Conservation (phyloP, 2,329 filamentous ascomycete species). For the Fusarium decemcellulare region DNA sequence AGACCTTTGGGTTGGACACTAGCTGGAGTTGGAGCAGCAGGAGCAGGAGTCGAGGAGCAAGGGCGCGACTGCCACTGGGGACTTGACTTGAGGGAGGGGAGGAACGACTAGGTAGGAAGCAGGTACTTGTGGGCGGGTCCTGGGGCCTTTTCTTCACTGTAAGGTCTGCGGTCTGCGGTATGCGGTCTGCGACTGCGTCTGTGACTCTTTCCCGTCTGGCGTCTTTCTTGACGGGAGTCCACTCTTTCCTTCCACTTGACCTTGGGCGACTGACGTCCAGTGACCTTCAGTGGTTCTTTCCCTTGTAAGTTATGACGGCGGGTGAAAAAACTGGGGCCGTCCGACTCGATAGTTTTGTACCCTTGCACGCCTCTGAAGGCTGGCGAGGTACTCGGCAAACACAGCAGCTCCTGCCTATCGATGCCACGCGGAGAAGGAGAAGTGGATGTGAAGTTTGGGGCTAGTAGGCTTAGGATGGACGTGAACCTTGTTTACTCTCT, state of each 20-base stretch:
- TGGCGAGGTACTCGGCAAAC: background rate
- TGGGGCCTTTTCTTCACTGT: slow-evolving; percentile 6
- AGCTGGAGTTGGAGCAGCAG: background rate
- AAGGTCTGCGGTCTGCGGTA: too few species aligned
- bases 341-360: slow-evolving; percentile 33
- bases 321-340: slow-evolving; percentile 27
- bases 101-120: slow-evolving; percentile 4
- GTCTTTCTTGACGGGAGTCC: background rate
- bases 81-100: too few species aligned
- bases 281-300: slow-evolving; percentile 22
- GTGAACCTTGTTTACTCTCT: slow-evolving; percentile 27
- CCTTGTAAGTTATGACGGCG: slow-evolving; percentile 22
- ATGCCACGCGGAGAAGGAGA: background rate
- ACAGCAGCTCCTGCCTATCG: too few species aligned
- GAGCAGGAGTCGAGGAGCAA: slow-evolving; percentile 10
- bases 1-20: slow-evolving; percentile 15
- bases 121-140: slow-evolving; percentile 35
- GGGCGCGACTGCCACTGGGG: slow-evolving; percentile 36
- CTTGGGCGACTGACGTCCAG: slow-evolving; percentile 13
- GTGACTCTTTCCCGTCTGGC: slow-evolving; percentile 32
- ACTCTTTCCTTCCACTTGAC: slow-evolving; percentile 17
- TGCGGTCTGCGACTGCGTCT: background rate
- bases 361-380: slow-evolving; percentile 25
- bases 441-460: slow-evolving; percentile 4
- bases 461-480: slow-evolving; percentile 26